phyloP scores from a whole-genome alignment of 306 rosid species.

The Lagenaria siceraria region DNA sequence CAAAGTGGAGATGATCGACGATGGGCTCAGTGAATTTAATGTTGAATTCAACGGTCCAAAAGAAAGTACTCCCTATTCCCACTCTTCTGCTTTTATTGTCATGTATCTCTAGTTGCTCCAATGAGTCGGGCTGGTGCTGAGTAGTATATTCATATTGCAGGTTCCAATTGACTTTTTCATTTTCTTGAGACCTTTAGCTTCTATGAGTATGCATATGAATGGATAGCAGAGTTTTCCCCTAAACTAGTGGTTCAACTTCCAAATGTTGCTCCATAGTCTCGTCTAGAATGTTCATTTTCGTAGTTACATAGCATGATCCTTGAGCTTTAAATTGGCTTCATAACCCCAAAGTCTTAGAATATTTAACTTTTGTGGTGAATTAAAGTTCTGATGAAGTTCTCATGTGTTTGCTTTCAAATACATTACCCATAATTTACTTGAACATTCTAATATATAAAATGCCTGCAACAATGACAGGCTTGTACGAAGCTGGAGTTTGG shows the following conservation, averaged over 20 bases:
- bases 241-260: neutral
- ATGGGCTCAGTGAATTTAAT: constrained; percentile 84
- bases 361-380: neutral
- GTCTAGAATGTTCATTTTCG: neutral
- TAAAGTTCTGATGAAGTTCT: neutral
- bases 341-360: neutral
- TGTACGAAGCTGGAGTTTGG: constrained; percentile 11
- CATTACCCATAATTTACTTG: neutral
- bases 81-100: neutral
- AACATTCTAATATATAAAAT: neutral
- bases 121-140: neutral
- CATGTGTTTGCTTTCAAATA: neutral
- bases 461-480: neutral
- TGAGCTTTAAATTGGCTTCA: neutral
- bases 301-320: neutral
- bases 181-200: neutral
- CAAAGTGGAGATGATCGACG: constrained; percentile 88
- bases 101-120: neutral
- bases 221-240: neutral
- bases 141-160: neutral
- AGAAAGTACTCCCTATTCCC: constrained; percentile 56
- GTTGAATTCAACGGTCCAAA: constrained; percentile 97
- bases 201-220: neutral
- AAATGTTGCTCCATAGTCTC: neutral
- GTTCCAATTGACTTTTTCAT: neutral